Conservation (phyloP, 1,284 basidiomycete genomes). For the Leccinum ponderosum region DNA sequence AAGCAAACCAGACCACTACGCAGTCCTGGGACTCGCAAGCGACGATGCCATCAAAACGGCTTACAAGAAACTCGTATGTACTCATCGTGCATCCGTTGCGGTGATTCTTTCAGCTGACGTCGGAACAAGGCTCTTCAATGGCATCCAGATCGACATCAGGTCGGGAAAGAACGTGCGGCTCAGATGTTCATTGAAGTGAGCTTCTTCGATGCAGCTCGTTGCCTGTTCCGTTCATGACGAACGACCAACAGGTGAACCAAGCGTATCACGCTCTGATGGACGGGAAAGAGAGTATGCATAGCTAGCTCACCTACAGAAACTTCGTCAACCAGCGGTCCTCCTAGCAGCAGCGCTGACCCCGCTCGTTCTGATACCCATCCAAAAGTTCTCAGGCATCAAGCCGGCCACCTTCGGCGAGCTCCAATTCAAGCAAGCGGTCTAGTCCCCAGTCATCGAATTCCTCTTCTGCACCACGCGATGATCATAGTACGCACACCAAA, state of each 20-base stretch:
- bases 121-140: constrained; percentile 33
- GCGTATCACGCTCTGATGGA: constrained; percentile 65
- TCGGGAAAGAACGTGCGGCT: constrained; percentile 34
- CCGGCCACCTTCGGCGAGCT: constrained; percentile 34
- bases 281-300: constrained; percentile 65
- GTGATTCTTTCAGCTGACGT: constrained; percentile 6
- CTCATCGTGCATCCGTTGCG: background rate
- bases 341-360: constrained; percentile 19
- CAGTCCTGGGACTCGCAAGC: constrained; percentile 33
- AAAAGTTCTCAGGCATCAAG: constrained; percentile 26
- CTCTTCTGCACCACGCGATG: constrained; percentile 14
- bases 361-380: constrained; percentile 24
- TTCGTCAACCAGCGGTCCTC: constrained; percentile 22
- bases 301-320: constrained; percentile 28
- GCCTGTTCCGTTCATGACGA: constrained; percentile 23
- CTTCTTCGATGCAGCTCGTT: background rate
- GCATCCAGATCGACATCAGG: constrained; percentile 56
- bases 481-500: constrained; percentile 8
- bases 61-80: constrained; percentile 36
- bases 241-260: constrained; percentile 26
- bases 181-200: constrained; percentile 35
- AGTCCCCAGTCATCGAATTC: constrained; percentile 9
- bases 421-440: constrained; percentile 28
- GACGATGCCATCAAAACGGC: constrained; percentile 35
- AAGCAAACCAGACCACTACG: constrained; percentile 23